A percentile compares a stretch with the other conserved stretches of the same genome.
phyloP scores from a whole-genome alignment of 495 filamentous ascomycete species.

The Rusavskia elegans region DNA sequence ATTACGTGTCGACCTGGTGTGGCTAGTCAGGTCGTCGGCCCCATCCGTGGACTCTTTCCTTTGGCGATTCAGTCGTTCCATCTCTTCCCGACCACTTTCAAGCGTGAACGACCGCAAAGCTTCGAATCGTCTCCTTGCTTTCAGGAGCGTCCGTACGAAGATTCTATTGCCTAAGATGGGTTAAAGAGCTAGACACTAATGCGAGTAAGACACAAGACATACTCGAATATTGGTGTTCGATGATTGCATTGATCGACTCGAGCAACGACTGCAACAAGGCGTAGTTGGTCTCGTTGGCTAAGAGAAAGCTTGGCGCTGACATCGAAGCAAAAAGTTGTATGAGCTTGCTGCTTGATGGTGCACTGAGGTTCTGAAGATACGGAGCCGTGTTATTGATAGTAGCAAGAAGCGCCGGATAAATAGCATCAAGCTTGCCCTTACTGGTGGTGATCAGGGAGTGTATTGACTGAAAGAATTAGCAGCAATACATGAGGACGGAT shows the following conservation, averaged over 20 bases:
- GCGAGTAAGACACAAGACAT: slow-evolving; percentile 7
- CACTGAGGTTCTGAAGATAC: slow-evolving; percentile 60
- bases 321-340: slow-evolving; percentile 84
- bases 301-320: slow-evolving; percentile 87
- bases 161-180: slow-evolving; percentile 54
- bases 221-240: slow-evolving; percentile 88
- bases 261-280: slow-evolving; percentile 64
- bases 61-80: slow-evolving; percentile 61
- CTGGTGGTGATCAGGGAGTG: slow-evolving; percentile 83
- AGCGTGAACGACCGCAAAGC: slow-evolving; percentile 82
- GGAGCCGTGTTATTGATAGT: slow-evolving; percentile 87
- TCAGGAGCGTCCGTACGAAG: slow-evolving; percentile 67
- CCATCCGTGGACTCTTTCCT: slow-evolving; percentile 47
- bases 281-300: slow-evolving; percentile 92
- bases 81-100: slow-evolving; percentile 88
- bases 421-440: slow-evolving; percentile 77
- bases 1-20: slow-evolving; percentile 30
- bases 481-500: neutral
- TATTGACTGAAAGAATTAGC: slow-evolving; percentile 54
- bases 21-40: slow-evolving; percentile 19
- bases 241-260: slow-evolving; percentile 78
- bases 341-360: slow-evolving; percentile 62
- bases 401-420: slow-evolving; percentile 84
- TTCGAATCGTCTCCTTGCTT: slow-evolving; percentile 70
- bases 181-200: neutral